Conservation (phyloP, 257 asterid species). For the Nicotiana benthamiana region DNA sequence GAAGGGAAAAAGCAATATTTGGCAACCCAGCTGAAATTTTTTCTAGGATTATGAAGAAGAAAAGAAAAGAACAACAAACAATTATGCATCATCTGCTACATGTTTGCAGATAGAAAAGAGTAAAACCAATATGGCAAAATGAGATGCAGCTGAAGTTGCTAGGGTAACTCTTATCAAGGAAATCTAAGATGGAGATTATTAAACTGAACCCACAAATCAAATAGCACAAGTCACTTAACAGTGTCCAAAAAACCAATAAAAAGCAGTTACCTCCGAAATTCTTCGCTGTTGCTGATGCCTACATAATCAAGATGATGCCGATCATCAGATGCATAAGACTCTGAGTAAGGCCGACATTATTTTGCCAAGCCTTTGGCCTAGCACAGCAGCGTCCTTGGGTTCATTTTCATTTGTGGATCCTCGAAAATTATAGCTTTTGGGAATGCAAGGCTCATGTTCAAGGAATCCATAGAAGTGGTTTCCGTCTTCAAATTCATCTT, state of each 20-base stretch:
- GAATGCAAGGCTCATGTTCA: slow-evolving; percentile 82
- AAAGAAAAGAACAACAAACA: background rate
- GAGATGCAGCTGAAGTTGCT: background rate
- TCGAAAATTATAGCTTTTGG: slow-evolving; percentile 72
- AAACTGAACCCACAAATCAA: background rate
- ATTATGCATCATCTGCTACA: background rate
- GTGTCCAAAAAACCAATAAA: background rate
- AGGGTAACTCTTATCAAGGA: background rate
- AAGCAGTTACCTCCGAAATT: slow-evolving; percentile 66
- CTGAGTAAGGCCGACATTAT: slow-evolving; percentile 82
- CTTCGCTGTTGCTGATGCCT: slow-evolving; percentile 92
- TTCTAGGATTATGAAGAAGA: background rate
- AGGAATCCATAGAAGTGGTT: slow-evolving; percentile 72
- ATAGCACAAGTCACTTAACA: background rate
- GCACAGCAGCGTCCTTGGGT: slow-evolving; percentile 45
- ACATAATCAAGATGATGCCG: slow-evolving; percentile 52
- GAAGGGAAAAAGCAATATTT: background rate
- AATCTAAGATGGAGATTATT: background rate
- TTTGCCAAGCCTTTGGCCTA: slow-evolving; percentile 51
- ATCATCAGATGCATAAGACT: slow-evolving; percentile 71
- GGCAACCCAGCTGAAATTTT: background rate
- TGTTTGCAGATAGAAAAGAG: background rate
- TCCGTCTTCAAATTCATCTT: slow-evolving; percentile 84
- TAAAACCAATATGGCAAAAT: background rate
- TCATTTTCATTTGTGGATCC: slow-evolving; percentile 58